Percentiles rank a stretch among this genome's conserved stretches.
These are phyloP conservation scores for Gnomoniopsis smithogilvyi DNA, from an alignment of 2,329 filamentous ascomycete species.

Conservation along the genomic window DNA sequence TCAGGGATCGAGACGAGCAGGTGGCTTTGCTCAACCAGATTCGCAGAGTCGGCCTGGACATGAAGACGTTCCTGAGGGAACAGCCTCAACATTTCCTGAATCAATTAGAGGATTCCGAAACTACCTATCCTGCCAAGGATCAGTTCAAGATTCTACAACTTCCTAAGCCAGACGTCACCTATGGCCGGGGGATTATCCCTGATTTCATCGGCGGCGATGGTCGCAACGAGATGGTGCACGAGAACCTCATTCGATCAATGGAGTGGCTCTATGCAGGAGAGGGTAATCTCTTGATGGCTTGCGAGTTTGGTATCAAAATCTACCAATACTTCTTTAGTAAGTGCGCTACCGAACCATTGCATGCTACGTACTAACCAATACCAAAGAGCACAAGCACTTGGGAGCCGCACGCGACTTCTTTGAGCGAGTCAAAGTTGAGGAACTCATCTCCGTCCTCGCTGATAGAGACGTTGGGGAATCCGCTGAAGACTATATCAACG, in stretches of 20 bases:
- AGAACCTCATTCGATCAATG: conserved; percentile 70
- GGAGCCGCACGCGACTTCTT: conserved; percentile 53
- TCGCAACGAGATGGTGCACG: conserved; percentile 25
- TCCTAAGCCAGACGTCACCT: conserved; percentile 48
- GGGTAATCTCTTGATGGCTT: conserved; percentile 35
- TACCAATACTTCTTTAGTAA: conserved; percentile 82
- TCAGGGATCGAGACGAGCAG: conserved; percentile 64
- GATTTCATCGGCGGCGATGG: conserved; percentile 69
- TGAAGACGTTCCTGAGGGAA: conserved; percentile 68
- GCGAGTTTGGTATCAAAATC: conserved; percentile 57
- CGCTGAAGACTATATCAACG: conserved; percentile 40
- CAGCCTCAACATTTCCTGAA: conserved; percentile 56
- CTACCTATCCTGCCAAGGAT: conserved; percentile 36
- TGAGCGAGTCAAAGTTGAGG: conserved; percentile 46
- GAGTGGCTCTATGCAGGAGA: conserved; percentile 82
- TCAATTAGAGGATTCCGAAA: conserved; percentile 38
- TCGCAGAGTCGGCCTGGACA: conserved; percentile 69
- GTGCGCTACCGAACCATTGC: conserved; percentile 33
- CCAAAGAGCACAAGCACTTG: conserved; percentile 46
- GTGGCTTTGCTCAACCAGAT: conserved; percentile 70
- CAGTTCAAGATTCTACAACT: conserved; percentile 51
- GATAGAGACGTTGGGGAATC: conserved; percentile 36
- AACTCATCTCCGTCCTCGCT: conserved; percentile 42
- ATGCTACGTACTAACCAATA: conserved; percentile 20
- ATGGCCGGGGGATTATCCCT: conserved; percentile 62